Evolutionary conservation across 2,329 filamentous ascomycete genomes (phyloP).

Genomic region (Colletotrichum sp.): DNA sequence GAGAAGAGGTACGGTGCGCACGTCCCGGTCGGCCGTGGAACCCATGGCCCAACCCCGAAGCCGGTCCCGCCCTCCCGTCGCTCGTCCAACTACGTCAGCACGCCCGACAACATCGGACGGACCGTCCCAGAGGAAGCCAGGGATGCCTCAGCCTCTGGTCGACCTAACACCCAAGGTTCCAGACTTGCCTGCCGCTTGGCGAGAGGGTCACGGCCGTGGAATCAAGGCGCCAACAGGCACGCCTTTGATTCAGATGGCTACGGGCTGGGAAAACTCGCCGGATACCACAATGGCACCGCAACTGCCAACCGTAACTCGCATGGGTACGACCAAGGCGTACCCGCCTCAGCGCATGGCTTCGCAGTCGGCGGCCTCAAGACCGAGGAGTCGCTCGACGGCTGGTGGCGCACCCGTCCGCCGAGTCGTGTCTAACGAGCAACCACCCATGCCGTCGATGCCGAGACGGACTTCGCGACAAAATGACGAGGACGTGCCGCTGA

Average conservation of each 20-base stretch:
- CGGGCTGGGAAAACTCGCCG: slow-evolving; percentile 21
- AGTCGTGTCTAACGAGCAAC: slow-evolving; percentile 20
- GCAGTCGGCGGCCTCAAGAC: slow-evolving; percentile 11
- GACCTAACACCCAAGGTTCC: slow-evolving; percentile 70
- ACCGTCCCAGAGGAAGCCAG: slow-evolving; percentile 27
- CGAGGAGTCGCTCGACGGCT: slow-evolving; percentile 17
- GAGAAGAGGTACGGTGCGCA: slow-evolving; percentile 35
- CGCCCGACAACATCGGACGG: slow-evolving; percentile 20
- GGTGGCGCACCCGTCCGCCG: slow-evolving; percentile 6
- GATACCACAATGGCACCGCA: slow-evolving; percentile 6
- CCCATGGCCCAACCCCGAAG: slow-evolving; percentile 19
- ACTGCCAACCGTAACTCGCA: slow-evolving; percentile 13
- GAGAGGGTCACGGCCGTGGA: slow-evolving; percentile 56
- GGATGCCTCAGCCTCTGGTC: slow-evolving; percentile 64
- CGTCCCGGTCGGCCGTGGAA: slow-evolving; percentile 25
- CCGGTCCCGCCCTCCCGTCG: slow-evolving; percentile 14
- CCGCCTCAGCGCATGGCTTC: slow-evolving; percentile 19
- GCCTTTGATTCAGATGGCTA: slow-evolving; percentile 53
- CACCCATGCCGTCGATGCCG: slow-evolving; percentile 20
- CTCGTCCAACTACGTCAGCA: slow-evolving; percentile 30
- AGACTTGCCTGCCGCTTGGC: slow-evolving; percentile 64
- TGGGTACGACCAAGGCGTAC: slow-evolving; percentile 13
- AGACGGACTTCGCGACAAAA: slow-evolving; percentile 9
- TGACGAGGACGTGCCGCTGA: slow-evolving; percentile 22
- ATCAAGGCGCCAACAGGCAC: slow-evolving; percentile 44